Conservation (phyloP, 2,329 filamentous ascomycete species). For the Epicoccum nigrum region DNA sequence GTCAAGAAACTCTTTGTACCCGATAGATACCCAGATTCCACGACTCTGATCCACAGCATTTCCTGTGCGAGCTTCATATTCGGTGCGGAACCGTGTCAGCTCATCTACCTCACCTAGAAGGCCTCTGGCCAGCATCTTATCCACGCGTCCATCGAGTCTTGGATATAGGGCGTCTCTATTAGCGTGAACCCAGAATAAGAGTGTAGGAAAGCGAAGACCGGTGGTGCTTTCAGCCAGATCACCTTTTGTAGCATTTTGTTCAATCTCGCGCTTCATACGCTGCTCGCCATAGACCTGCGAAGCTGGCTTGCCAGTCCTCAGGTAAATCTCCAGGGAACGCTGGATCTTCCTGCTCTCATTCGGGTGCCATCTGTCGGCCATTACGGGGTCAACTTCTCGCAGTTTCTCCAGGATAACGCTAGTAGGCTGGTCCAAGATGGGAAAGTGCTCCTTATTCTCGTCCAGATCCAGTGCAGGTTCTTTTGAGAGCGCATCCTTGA, state of each 20-base stretch:
- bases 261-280: slow-evolving; percentile 42
- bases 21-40: slow-evolving; percentile 96
- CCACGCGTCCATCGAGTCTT: slow-evolving; percentile 77
- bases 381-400: slow-evolving; percentile 80
- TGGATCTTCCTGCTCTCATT: slow-evolving; percentile 89
- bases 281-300: slow-evolving; percentile 90
- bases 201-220: slow-evolving; percentile 60
- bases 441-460: slow-evolving; percentile 53
- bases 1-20: slow-evolving; percentile 86
- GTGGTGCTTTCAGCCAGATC: neutral
- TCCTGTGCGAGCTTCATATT: slow-evolving; percentile 54
- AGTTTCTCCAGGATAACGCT: slow-evolving; percentile 75
- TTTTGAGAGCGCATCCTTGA: slow-evolving; percentile 71
- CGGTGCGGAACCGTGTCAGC: slow-evolving; percentile 57
- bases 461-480: slow-evolving; percentile 45
- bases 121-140: slow-evolving; percentile 77
- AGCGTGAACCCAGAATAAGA: slow-evolving; percentile 89
- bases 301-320: slow-evolving; percentile 79
- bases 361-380: slow-evolving; percentile 93
- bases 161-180: slow-evolving; percentile 69
- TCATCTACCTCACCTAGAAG: slow-evolving; percentile 66
- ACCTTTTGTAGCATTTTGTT: slow-evolving; percentile 7
- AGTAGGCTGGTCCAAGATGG: slow-evolving; percentile 74
- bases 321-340: slow-evolving; percentile 86
- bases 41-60: slow-evolving; percentile 70